Base-by-base conservation (phyloP, 345 rosid genomes). In the Toxicodendron radicans region DNA sequence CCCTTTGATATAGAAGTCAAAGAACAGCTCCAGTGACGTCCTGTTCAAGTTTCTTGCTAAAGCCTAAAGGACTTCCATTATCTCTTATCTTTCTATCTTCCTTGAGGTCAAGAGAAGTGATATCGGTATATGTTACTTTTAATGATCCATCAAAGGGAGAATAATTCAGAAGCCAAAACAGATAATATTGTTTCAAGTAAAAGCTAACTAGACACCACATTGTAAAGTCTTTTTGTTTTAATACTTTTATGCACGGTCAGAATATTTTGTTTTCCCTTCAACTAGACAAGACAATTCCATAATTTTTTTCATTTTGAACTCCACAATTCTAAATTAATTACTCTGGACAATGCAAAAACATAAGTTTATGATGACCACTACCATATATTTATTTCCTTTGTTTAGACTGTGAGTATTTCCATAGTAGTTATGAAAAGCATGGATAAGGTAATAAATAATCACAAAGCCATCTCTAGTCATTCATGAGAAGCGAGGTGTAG, bases 121-220 rank as follows among this genome's bases (percentile, higher is more conserved):
- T 16, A 71, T 6, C 3, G 64, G 9, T 43, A 27, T 13, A 24
- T 58, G 53, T 58, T 71, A 27, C 13, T 32, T 30, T 43, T 17
- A 27, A 24, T 11, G 45, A 8, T 14, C 52, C 10, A 14, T 23
- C 43, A 27, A 66, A 66, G 16, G 11, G 24, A 24, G n/a, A 12
- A 56, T 38, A 70, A 6, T 58, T 57, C 35, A 43, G 41, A 70
- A 70, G 53, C 38, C 38, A 69, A 57, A 69, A 60, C 41, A 27
- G 2, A 57, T 23, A 21, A 6, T 56, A 70, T 16, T 24, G 52
- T 57, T 58, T 41, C 64, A 57, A 13, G 38, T 38, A 57, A 23
- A 59, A 71, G 24, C 45, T 18, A 41, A 56, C 20, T 27, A 4
- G n/a, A 58, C 38, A 59, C 16, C 14, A 24, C 32, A 71, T 57